Base-by-base conservation (phyloP, 2,329 filamentous ascomycete species). In the Fusarium sp. region DNA sequence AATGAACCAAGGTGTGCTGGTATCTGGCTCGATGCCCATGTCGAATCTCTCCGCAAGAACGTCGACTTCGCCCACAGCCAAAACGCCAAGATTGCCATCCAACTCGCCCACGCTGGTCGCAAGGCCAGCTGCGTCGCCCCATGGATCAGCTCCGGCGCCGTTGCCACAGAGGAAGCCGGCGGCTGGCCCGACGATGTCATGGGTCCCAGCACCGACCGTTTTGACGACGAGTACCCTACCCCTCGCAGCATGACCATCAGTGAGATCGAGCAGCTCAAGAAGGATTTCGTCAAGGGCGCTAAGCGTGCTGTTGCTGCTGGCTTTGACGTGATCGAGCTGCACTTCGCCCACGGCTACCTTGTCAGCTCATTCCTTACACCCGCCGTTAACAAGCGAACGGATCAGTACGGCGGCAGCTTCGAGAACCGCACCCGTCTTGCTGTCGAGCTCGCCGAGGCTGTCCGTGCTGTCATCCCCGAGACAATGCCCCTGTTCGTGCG, bases 301-400 rank as follows among this genome's bases (percentile, higher is more conserved):
- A 80, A 82, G 63, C 80, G 88, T 11, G 84, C 91, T 1, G 74
- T 93, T 1, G 78, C 83, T 49, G 88, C 87, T 1, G 92, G 92
- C 0, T 87, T 91, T 65, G 89, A 91, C 70, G 86, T 87, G 6
- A 83, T 92, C 17, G 89, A 89, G 76, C 87, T 96, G 49, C 93
- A 96, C 79, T 86, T 85, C 69, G 93, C 92, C 0, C 92, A 96
- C 72, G 92, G 92, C 1, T 96, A 94, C 74, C 84, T 96, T 0
- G 79, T 95, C 0, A 87, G 89, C 70, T 79, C 82, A 3, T 96
- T 95, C 81, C 62, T 94, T 4, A 89, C 87, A 1, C 91, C 92
- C 0, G 84, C 85, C 1, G 83, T 83, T n/a, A 96, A 96, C 78
- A 80, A 86, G 48, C 85, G 92, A 17, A 91, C 83, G 0, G 90